Conservation (phyloP, 2,329 filamentous ascomycete species). For the Amylocarpus encephaloides region DNA sequence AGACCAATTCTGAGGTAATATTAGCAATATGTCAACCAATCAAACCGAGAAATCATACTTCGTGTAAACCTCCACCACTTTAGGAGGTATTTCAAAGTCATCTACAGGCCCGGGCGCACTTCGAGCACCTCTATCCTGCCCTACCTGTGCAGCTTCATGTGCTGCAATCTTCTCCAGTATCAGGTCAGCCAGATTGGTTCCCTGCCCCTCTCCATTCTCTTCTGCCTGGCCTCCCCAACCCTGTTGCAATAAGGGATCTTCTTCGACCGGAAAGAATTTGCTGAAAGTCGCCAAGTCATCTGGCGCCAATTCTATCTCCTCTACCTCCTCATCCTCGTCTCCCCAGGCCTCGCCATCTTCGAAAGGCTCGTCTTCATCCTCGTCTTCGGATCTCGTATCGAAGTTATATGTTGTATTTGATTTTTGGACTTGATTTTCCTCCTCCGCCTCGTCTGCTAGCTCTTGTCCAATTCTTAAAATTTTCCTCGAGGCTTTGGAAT, state of each 20-base stretch:
- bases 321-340: slow-evolving; percentile 66
- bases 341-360: slow-evolving; percentile 64
- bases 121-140: slow-evolving; percentile 23
- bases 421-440: slow-evolving; percentile 37
- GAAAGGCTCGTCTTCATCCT: slow-evolving; percentile 43
- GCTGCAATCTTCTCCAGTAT: slow-evolving; percentile 92
- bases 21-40: slow-evolving; percentile 7
- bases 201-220: slow-evolving; percentile 40
- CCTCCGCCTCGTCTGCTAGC: slow-evolving; percentile 73
- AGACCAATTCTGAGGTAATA: slow-evolving; percentile 60
- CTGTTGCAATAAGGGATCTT: slow-evolving; percentile 35
- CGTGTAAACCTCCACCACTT: slow-evolving; percentile 89
- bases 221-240: slow-evolving; percentile 33
- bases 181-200: slow-evolving; percentile 81
- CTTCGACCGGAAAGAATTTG: slow-evolving; percentile 73
- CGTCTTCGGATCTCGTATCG: slow-evolving; percentile 63
- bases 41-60: slow-evolving; percentile 49
- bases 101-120: slow-evolving; percentile 44
- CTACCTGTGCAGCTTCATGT: slow-evolving; percentile 66
- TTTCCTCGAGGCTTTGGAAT: slow-evolving; percentile 79
- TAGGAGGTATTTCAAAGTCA: slow-evolving; percentile 79
- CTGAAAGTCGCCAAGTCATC: slow-evolving; percentile 86
- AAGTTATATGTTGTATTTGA: slow-evolving; percentile 69
- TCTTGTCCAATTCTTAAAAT: slow-evolving; percentile 89
- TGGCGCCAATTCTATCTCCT: slow-evolving; percentile 77